phyloP scores from a whole-genome alignment of 495 filamentous ascomycete species.

The Staphylotrichum tortipilum region DNA sequence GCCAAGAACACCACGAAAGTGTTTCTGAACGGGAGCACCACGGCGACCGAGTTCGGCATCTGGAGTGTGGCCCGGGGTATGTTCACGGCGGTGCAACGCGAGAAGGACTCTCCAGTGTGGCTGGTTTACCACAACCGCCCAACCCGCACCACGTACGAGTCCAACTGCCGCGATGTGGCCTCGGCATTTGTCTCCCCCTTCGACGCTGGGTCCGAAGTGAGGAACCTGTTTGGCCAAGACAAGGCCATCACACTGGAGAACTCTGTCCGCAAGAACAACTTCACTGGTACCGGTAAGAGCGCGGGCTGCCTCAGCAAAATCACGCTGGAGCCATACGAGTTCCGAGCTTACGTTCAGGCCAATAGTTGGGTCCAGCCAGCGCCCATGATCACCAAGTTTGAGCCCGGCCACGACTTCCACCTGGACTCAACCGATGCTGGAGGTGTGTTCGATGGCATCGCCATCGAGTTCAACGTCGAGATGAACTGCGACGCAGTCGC shows the following conservation, averaged over 20 bases:
- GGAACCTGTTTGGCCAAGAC: slow-evolving; percentile 60
- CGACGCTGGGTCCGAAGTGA: slow-evolving; percentile 46
- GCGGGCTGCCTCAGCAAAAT: slow-evolving; percentile 53
- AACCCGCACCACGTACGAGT: slow-evolving; percentile 48
- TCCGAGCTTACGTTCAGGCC: slow-evolving; percentile 51
- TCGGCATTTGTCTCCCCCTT: slow-evolving; percentile 53
- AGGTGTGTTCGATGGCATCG: slow-evolving; percentile 25
- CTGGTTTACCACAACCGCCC: slow-evolving; percentile 57
- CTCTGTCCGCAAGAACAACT: slow-evolving; percentile 22
- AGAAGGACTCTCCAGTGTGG: slow-evolving; percentile 51
- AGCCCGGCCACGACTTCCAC: slow-evolving; percentile 56
- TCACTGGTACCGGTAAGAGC: slow-evolving; percentile 13
- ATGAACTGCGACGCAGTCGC: slow-evolving; percentile 56
- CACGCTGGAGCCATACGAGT: slow-evolving; percentile 50
- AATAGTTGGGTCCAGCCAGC: slow-evolving; percentile 39
- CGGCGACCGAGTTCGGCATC: slow-evolving; percentile 55
- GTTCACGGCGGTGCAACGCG: slow-evolving; percentile 44
- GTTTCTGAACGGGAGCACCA: slow-evolving; percentile 46
- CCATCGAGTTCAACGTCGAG: slow-evolving; percentile 50
- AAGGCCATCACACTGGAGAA: slow-evolving; percentile 43
- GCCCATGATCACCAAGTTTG: slow-evolving; percentile 59
- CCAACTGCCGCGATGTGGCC: slow-evolving; percentile 45
- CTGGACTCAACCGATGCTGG: slow-evolving; percentile 40
- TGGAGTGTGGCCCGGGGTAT: slow-evolving; percentile 54
- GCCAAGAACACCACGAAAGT: slow-evolving; percentile 50